Evolutionary conservation across 257 asterid genomes (phyloP).

Genomic region (Verbascum thapsus): DNA sequence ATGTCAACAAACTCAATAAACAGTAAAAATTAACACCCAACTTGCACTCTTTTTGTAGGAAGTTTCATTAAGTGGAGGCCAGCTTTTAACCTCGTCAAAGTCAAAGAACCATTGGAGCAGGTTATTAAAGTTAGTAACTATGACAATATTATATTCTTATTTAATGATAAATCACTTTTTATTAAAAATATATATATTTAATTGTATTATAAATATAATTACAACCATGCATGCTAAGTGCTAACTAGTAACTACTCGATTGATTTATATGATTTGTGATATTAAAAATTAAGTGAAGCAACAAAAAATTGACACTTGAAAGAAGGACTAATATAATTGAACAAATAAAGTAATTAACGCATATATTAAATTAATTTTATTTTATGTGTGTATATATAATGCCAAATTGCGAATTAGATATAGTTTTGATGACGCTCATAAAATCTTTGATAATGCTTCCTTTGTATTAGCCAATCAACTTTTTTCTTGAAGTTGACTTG

Average conservation of each 20-base stretch:
- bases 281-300: neutral
- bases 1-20: too few relatives aligned
- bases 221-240: neutral
- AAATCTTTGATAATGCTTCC: neutral
- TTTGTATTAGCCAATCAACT: neutral
- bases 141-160: too few relatives aligned
- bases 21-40: too few relatives aligned
- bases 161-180: too few relatives aligned
- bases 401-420: slow-evolving; percentile 7
- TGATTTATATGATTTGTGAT: neutral
- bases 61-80: too few relatives aligned
- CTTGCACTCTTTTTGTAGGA: too few relatives aligned
- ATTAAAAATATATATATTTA: too few relatives aligned
- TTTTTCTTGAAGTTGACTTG: slow-evolving; percentile 8
- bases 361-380: neutral
- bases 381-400: neutral
- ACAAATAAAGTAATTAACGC: neutral
- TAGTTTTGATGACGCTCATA: neutral
- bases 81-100: neutral
- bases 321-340: neutral
- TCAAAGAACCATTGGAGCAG: neutral
- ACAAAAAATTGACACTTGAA: neutral
- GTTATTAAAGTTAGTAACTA: too few relatives aligned
- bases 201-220: neutral
- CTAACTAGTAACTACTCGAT: neutral